A percentile compares a stretch with the other conserved stretches of the same genome.
phyloP scores from a whole-genome alignment of 108 stramenopile species.

The Nannochloropsis salina region DNA sequence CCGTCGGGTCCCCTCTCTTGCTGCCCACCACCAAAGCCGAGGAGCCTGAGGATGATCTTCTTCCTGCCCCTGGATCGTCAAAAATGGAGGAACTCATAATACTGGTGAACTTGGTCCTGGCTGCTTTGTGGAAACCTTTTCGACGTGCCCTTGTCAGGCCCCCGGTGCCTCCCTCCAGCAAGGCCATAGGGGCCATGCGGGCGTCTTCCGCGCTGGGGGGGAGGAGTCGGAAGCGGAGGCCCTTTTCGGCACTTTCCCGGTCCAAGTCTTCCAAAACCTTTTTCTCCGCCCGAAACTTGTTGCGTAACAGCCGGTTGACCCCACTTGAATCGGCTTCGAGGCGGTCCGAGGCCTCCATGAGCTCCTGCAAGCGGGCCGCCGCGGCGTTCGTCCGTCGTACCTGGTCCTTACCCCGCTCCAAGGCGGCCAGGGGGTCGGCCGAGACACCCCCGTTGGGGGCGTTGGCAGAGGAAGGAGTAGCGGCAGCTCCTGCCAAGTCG shows the following conservation, averaged over 20 bases:
- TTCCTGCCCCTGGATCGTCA: not conserved
- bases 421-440: not conserved
- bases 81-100: conserved; percentile 11
- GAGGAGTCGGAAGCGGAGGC: not conserved
- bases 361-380: conserved; percentile 15
- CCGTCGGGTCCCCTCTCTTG: not conserved
- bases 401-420: conserved; percentile 8
- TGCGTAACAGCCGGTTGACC: not conserved
- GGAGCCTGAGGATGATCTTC: not conserved
- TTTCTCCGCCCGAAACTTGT: not conserved
- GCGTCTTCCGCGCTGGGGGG: not conserved
- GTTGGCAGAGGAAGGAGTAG: not conserved
- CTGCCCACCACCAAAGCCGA: not conserved
- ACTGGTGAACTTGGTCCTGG: not conserved
- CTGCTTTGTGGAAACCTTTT: not conserved
- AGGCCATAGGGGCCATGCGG: not conserved
- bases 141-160: not conserved
- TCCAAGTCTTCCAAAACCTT: not conserved
- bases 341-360: not conserved
- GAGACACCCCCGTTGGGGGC: not conserved
- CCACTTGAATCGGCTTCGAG: not conserved
- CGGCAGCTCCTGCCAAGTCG: not conserved
- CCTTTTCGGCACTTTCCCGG: not conserved
- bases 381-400: not conserved
- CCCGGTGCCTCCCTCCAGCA: not conserved